A percentile compares a stretch with the other conserved stretches of the same genome.
These are phyloP conservation scores for Miamiensis avidus DNA, from an alignment of 169 alveolate genomes.

Conservation along the genomic window DNA sequence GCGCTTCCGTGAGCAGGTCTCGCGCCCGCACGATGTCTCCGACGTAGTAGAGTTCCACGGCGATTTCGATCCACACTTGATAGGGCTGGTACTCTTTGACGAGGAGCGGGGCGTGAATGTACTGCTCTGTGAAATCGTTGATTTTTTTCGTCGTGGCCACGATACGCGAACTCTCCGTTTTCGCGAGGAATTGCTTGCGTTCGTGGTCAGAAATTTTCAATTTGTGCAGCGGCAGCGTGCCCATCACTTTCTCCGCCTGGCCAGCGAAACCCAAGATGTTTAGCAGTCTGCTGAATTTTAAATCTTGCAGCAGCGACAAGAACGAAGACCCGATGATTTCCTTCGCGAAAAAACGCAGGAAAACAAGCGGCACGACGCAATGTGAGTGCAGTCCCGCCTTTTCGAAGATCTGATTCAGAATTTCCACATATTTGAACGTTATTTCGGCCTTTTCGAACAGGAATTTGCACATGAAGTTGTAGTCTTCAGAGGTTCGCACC, in stretches of 20 bases:
- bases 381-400: constrained; percentile 65
- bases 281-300: constrained; percentile 46
- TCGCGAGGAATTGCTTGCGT: constrained; percentile 63
- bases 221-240: constrained; percentile 32
- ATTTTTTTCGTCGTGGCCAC: constrained; percentile 56
- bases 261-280: constrained; percentile 50
- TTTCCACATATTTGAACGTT: constrained; percentile 63
- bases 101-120: constrained; percentile 53
- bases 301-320: constrained; percentile 50
- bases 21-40: constrained; percentile 75
- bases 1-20: constrained; percentile 66
- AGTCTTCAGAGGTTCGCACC: constrained; percentile 70
- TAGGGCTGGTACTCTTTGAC: constrained; percentile 66
- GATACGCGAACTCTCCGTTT: constrained; percentile 62
- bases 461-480: constrained; percentile 63
- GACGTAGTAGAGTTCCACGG: constrained; percentile 62
- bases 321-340: constrained; percentile 61
- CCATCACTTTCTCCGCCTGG: constrained; percentile 50
- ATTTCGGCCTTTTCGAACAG: constrained; percentile 76
- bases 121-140: constrained; percentile 51
- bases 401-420: constrained; percentile 58
- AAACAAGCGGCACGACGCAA: constrained; percentile 65
- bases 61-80: constrained; percentile 68
- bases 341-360: constrained; percentile 62
- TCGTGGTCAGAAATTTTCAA: constrained; percentile 57